Percentiles rank a stretch among this genome's conserved stretches.
Conservation (phyloP, 768 basidiomycete genomes). For the Mycena belliarum region DNA sequence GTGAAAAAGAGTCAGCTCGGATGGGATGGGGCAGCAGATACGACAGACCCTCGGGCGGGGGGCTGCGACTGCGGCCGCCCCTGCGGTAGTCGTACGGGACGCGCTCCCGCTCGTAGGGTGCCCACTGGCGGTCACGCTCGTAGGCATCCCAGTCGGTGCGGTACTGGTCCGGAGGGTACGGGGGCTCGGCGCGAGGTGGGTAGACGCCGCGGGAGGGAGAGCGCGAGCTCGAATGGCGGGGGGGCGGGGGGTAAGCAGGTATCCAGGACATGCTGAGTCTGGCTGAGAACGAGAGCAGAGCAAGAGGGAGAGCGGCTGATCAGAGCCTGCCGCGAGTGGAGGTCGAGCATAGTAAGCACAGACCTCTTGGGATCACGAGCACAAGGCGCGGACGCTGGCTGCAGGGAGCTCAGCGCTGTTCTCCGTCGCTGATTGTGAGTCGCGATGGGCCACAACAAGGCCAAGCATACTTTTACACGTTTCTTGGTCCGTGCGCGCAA, state of each 20-base stretch:
- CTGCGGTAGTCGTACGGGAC: conserved; percentile 70
- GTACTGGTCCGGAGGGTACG: conserved; percentile 59
- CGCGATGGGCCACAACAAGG: conserved; percentile 11
- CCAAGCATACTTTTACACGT: neutral
- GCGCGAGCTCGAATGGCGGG: conserved; percentile 82
- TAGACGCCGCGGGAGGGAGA: conserved; percentile 69
- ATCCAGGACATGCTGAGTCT: conserved; percentile 78
- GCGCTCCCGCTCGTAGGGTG: conserved; percentile 69
- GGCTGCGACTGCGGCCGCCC: conserved; percentile 79
- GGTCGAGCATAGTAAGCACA: conserved; percentile 91
- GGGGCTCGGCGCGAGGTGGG: conserved; percentile 55
- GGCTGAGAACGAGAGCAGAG: conserved; percentile 56
- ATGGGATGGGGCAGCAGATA: neutral
- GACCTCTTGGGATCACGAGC: conserved; percentile 80
- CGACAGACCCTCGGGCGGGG: conserved; percentile 59
- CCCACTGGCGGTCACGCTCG: conserved; percentile 72
- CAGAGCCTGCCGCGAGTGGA: conserved; percentile 70
- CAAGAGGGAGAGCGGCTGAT: conserved; percentile 59
- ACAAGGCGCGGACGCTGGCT: conserved; percentile 46
- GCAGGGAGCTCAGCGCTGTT: conserved; percentile 43
- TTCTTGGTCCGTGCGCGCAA: neutral
- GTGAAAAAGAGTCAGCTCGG: conserved; percentile 17
- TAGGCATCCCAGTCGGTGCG: conserved; percentile 70
- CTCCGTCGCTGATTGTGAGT: conserved; percentile 16
- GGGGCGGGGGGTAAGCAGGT: conserved; percentile 69